Evolutionary conservation across 305 asterid species (phyloP).

Genomic region (Striga hermonthica): DNA sequence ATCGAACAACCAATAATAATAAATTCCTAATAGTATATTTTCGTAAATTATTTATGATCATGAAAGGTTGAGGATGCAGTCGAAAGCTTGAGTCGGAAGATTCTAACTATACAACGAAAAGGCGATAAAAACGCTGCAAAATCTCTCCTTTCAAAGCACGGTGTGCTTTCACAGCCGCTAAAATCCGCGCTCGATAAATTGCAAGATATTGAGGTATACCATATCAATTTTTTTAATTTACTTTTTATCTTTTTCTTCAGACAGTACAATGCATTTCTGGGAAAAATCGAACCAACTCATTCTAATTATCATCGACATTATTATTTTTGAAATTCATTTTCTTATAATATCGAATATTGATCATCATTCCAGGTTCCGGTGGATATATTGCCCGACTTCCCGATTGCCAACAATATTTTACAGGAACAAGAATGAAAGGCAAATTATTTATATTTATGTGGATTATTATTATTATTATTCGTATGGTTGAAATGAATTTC

Average conservation of each 20-base stretch:
- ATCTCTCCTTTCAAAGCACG: conserved; percentile 54
- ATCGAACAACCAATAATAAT: too few relatives aligned
- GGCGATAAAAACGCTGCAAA: conserved; percentile 79
- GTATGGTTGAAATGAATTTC: too few relatives aligned
- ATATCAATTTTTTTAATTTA: too few relatives aligned
- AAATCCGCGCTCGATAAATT: conserved; percentile 59
- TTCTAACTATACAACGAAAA: conserved; percentile 81
- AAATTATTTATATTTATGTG: too few relatives aligned
- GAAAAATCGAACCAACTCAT: too few relatives aligned
- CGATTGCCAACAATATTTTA: conserved; percentile 61
- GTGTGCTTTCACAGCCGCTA: conserved; percentile 59
- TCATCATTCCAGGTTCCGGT: conserved; percentile 70
- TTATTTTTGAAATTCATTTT: too few relatives aligned
- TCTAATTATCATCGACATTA: too few relatives aligned
- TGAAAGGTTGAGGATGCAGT: conserved; percentile 75
- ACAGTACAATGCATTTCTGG: too few relatives aligned
- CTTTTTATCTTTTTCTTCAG: too few relatives aligned
- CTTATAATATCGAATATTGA: too few relatives aligned
- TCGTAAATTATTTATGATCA: background rate
- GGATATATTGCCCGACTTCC: conserved; percentile 79
- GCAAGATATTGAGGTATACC: conserved; percentile 54
- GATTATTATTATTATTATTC: too few relatives aligned
- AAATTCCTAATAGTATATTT: too few relatives aligned
- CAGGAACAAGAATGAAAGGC: background rate
- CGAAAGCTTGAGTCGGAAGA: conserved; percentile 79